Base-by-base conservation (phyloP, 192 early-diverging fungal species). In the Chytriomyces sp. region DNA sequence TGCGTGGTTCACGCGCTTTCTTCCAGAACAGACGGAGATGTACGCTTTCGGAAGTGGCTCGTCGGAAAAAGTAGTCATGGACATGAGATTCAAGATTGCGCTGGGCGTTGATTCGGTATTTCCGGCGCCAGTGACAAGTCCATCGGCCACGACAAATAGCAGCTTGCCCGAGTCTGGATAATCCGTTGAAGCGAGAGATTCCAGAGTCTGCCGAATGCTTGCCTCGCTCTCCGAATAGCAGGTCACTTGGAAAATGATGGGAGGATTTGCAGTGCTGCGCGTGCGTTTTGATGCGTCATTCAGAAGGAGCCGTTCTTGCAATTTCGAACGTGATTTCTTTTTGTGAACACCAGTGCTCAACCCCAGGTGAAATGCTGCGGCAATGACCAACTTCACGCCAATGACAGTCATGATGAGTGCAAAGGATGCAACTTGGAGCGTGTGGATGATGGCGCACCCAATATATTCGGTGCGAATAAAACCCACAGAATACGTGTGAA, bases 1-100 rank as follows among this genome's bases (percentile, higher is more conserved):
- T 67, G 94, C 95, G 90, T 91, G 93, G 81, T 97, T 97, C 82
- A 93, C 89, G n/a, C 92, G 91, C 80, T 95, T 94, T 46, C 86
- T 74, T 18, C 94, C 94, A 2, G 44, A 18, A 1, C 28, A 26
- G 45, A 63, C 43, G n/a, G 75, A 91, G 18, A 95, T 83, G 61
- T 68, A 82, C 35, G 50, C 20, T 23, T 72, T 63, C 6, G 45
- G 20, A 26, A 23, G 18, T n/a, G 82, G 76, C 28, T 78, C 61
- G 35, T 45, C n/a, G 57, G 16, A 35, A 8, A 70, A 20, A 7
- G n/a, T 48, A 7, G 63, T 45, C 57, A 83, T 23, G 26, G 79
- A 72, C 16, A 86, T 90, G 81, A 97, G 86, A 26, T 85, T 86
- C 7, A 96, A 46, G 71, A 92, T 88, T 24, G 94, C 92, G 48